These are phyloP conservation scores for Cryptosporidium muris DNA, from an alignment of 169 alveolate genomes.

Conservation along the genomic window DNA sequence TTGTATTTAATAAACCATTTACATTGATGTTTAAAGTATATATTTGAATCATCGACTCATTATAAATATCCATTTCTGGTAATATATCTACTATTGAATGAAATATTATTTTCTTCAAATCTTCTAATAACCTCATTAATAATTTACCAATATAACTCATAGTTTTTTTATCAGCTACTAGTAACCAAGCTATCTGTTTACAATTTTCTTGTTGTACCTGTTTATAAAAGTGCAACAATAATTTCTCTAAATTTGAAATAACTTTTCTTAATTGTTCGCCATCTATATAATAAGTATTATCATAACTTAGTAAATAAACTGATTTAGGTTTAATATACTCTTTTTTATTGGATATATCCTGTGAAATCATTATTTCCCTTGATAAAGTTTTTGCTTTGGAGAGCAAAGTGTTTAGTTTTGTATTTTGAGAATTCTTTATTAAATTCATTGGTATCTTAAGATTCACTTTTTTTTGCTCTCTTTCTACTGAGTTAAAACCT, in stretches of 20 bases:
- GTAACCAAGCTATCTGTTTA: constrained; percentile 45
- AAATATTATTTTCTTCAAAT: neutral
- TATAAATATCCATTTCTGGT: neutral
- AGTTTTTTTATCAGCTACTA: neutral
- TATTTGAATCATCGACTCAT: neutral
- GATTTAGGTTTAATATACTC: too few species aligned
- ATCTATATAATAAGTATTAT: neutral
- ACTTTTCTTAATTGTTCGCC: constrained; percentile 2
- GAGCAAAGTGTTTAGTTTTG: too few species aligned
- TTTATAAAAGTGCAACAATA: neutral
- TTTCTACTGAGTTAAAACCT: too few species aligned
- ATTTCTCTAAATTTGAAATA: neutral
- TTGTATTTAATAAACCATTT: constrained; percentile 20
- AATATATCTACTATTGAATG: neutral
- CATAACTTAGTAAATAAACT: neutral
- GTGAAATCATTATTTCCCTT: too few species aligned
- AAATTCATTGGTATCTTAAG: too few species aligned
- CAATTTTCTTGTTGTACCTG: constrained; percentile 8
- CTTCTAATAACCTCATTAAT: constrained; percentile 10
- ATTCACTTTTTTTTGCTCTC: too few species aligned
- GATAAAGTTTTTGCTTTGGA: too few species aligned
- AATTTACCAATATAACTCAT: constrained; percentile 6
- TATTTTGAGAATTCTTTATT: too few species aligned
- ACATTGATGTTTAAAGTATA: constrained; percentile 7
- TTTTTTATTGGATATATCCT: too few species aligned